Conservation (phyloP, 1,284 basidiomycete species). For the Marasmius oreades region DNA sequence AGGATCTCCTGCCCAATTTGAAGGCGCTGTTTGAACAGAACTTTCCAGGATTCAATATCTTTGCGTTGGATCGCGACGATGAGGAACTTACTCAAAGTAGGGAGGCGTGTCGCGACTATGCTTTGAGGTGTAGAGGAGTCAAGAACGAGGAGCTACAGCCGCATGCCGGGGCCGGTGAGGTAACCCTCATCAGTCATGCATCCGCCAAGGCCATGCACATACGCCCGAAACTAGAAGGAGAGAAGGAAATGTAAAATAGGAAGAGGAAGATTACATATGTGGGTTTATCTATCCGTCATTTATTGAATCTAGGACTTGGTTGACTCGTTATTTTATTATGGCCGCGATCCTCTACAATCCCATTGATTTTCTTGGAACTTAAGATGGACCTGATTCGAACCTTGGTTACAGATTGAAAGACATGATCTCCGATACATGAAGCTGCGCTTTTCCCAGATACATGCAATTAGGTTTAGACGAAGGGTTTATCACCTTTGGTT, state of each 20-base stretch:
- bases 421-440: too few species aligned
- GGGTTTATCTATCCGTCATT: neutral
- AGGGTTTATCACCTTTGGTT: too few species aligned
- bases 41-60: slow-evolving; percentile 60
- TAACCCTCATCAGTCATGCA: slow-evolving; percentile 37
- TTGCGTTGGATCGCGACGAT: slow-evolving; percentile 46
- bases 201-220: neutral
- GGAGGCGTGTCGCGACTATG: slow-evolving; percentile 65
- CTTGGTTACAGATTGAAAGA: too few species aligned
- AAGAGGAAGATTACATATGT: neutral
- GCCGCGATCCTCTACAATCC: too few species aligned
- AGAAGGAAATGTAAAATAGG: neutral
- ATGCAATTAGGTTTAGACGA: too few species aligned
- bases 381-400: too few species aligned
- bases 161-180: slow-evolving; percentile 48
- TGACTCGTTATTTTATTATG: neutral
- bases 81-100: slow-evolving; percentile 19
- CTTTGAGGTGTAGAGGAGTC: slow-evolving; percentile 52
- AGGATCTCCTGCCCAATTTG: slow-evolving; percentile 49
- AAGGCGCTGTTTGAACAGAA: slow-evolving; percentile 62
- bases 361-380: too few species aligned
- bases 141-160: slow-evolving; percentile 59
- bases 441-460: too few species aligned
- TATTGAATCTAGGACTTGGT: neutral
- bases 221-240: neutral